Percentiles rank a stretch among this genome's conserved stretches.
Conservation (phyloP, 345 rosid genomes). For the Ailanthus altissimus region DNA sequence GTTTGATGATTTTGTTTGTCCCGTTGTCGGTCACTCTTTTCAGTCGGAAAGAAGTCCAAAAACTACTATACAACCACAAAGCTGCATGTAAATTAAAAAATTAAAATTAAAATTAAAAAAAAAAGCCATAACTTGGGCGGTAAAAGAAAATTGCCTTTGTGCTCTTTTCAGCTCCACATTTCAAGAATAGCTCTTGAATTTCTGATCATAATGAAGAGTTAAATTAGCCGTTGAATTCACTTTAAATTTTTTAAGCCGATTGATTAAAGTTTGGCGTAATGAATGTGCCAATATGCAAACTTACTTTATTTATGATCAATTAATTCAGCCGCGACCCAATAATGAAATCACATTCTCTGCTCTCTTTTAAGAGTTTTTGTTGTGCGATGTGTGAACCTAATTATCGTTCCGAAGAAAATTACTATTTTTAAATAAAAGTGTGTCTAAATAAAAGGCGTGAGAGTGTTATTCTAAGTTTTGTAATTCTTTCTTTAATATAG, state of each 20-base stretch:
- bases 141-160: conserved; percentile 21
- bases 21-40: conserved; percentile 33
- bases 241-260: not conserved
- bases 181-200: conserved; percentile 7
- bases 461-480: too few relatives aligned
- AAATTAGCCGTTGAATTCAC: not conserved
- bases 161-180: conserved; percentile 25
- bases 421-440: too few relatives aligned
- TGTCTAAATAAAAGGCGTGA: too few relatives aligned
- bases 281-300: not conserved
- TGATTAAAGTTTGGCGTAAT: not conserved
- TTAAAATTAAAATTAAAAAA: too few relatives aligned
- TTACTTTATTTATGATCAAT: not conserved
- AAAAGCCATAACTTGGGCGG: conserved; percentile 16
- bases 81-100: conserved; percentile 26
- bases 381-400: too few relatives aligned
- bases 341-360: conserved; percentile 9
- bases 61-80: conserved; percentile 22
- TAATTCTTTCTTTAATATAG: too few relatives aligned
- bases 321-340: not conserved
- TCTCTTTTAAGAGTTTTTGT: not conserved
- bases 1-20: conserved; percentile 40
- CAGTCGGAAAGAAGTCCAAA: conserved; percentile 1
- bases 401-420: too few relatives aligned
- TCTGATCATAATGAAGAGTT: not conserved